Percentiles rank a stretch among this genome's conserved stretches.
Conservation (phyloP, 2,329 filamentous ascomycete species). For the Cladosporium oxysporum region DNA sequence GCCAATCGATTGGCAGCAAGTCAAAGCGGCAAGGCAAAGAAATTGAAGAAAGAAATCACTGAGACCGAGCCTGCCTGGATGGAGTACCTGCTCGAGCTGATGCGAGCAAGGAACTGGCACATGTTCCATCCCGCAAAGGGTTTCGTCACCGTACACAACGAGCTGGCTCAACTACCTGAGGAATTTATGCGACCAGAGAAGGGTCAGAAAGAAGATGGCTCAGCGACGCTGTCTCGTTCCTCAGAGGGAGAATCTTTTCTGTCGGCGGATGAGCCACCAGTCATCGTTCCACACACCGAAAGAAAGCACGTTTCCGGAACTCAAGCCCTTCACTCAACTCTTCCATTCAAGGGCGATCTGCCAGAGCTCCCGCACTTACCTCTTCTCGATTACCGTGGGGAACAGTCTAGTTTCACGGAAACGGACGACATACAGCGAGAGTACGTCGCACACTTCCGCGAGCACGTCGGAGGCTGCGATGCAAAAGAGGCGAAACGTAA, state of each 20-base stretch:
- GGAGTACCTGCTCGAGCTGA: constrained; percentile 75
- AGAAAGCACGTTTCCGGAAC: constrained; percentile 54
- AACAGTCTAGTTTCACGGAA: constrained; percentile 41
- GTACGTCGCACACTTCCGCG: constrained; percentile 62
- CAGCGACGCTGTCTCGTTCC: constrained; percentile 24
- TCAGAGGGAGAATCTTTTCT: constrained; percentile 40
- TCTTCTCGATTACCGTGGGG: constrained; percentile 66
- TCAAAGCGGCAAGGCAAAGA: constrained; percentile 34
- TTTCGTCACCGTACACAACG: constrained; percentile 74
- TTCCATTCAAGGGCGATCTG: constrained; percentile 52
- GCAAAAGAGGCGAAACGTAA: constrained; percentile 38
- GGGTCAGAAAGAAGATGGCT: constrained; percentile 12
- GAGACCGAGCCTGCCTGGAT: constrained; percentile 73
- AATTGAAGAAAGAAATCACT: constrained; percentile 58
- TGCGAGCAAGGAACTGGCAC: constrained; percentile 73
- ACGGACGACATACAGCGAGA: constrained; percentile 50
- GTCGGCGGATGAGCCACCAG: constrained; percentile 30
- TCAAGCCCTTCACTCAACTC: constrained; percentile 45
- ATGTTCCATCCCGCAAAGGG: constrained; percentile 71
- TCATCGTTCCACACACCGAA: constrained; percentile 40
- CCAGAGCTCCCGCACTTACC: constrained; percentile 56
- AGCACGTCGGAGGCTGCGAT: constrained; percentile 67
- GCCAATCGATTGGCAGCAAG: constrained; percentile 57
- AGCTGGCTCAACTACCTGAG: constrained; percentile 72
- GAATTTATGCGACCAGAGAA: constrained; percentile 49